A percentile compares a stretch with the other conserved stretches of the same genome.
phyloP scores from a whole-genome alignment of 495 filamentous ascomycete species.

The Tuber indicum region DNA sequence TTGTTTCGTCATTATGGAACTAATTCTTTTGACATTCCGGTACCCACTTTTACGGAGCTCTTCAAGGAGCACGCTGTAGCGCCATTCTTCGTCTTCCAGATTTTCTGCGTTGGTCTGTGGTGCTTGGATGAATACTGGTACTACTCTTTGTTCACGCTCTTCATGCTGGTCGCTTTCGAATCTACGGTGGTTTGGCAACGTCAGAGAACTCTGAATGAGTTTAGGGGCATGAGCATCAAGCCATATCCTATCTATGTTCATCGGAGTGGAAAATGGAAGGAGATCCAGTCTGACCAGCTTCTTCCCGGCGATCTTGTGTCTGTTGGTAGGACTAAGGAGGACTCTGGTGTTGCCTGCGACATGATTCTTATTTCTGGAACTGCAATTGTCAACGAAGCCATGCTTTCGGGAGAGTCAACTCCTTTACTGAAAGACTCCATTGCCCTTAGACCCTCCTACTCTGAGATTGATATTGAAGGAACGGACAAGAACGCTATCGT shows the following conservation, averaged over 20 bases:
- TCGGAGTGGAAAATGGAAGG: constrained; percentile 74
- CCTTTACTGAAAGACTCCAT: constrained; percentile 94
- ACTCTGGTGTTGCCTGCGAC: constrained; percentile 93
- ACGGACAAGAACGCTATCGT: constrained; percentile 95
- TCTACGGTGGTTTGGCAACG: constrained; percentile 99
- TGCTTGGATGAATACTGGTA: constrained; percentile 99
- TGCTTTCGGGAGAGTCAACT: constrained; percentile 97
- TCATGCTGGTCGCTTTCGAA: constrained; percentile 97
- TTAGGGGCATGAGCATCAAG: constrained; percentile 98
- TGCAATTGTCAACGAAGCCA: constrained; percentile 97
- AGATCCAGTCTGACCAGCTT: constrained; percentile 87
- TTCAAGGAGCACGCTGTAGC: constrained; percentile 98
- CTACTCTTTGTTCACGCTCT: constrained; percentile 95
- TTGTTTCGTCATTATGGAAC: constrained; percentile 88
- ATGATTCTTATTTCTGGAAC: constrained; percentile 92
- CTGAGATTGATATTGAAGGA: constrained; percentile 78
- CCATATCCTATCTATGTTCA: constrained; percentile 91
- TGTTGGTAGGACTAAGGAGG: constrained; percentile 90
- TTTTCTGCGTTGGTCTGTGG: constrained; percentile 98
- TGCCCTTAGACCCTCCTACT: constrained; percentile 79
- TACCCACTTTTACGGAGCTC: constrained; percentile 88
- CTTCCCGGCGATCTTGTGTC: constrained; percentile 95
- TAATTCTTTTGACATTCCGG: constrained; percentile 96
- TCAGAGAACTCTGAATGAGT: constrained; percentile 92
- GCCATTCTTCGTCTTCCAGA: constrained; percentile 98